Conservation (phyloP, 805 yeast genomes). For the Candida yuanshanica region DNA sequence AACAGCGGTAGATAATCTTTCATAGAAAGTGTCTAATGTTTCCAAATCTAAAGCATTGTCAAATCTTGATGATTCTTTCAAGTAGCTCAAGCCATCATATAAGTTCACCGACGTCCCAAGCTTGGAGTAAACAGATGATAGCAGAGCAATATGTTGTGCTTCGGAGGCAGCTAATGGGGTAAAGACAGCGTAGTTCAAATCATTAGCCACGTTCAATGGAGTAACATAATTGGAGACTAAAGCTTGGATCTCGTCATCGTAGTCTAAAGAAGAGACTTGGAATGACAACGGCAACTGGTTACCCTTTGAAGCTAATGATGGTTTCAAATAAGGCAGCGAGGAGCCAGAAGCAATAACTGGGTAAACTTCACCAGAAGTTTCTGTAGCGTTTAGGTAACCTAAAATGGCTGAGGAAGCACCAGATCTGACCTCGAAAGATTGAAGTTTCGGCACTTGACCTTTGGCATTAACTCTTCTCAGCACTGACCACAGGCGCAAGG, state of each 20-base stretch:
- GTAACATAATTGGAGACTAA: conserved; percentile 60
- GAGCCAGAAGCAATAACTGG: conserved; percentile 59
- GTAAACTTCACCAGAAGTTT: conserved; percentile 27
- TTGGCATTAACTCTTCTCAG: conserved; percentile 44
- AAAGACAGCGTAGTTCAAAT: conserved; percentile 60
- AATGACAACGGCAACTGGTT: conserved; percentile 53
- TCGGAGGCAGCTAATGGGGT: conserved; percentile 60
- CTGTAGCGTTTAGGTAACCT: conserved; percentile 49
- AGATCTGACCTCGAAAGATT: conserved; percentile 61
- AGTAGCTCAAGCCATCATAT: conserved; percentile 72
- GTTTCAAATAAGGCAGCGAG: conserved; percentile 63
- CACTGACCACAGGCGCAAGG: conserved; percentile 54
- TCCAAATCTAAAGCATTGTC: conserved; percentile 39
- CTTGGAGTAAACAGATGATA: conserved; percentile 59
- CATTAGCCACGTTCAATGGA: conserved; percentile 56
- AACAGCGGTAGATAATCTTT: conserved; percentile 14
- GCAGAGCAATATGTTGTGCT: conserved; percentile 59
- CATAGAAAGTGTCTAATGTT: conserved; percentile 1
- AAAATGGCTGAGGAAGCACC: conserved; percentile 80
- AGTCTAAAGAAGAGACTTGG: conserved; percentile 73
- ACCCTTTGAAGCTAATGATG: conserved; percentile 37
- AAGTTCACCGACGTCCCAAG: conserved; percentile 55
- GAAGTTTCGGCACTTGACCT: conserved; percentile 56
- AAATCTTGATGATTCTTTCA: conserved; percentile 39
- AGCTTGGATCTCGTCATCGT: conserved; percentile 44